phyloP scores from a whole-genome alignment of 2,329 filamentous ascomycete genomes.

The Fusarium nelsonii region DNA sequence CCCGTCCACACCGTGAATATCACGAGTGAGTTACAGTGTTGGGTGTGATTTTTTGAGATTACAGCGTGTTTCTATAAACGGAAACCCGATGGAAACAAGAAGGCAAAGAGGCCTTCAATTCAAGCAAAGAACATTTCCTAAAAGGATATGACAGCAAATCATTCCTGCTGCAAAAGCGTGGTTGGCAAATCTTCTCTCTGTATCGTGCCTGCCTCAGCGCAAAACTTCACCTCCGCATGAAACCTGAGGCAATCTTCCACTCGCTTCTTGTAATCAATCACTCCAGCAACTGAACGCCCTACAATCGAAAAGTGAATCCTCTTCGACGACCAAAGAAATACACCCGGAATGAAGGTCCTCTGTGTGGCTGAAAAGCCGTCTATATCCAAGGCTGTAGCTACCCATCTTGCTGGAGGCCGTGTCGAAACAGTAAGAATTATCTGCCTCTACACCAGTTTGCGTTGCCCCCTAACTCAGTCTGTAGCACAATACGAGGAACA shows the following conservation, averaged over 20 bases:
- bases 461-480: slow-evolving; percentile 38
- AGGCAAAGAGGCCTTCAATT: not conserved
- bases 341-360: slow-evolving; percentile 61
- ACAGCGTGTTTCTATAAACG: not conserved
- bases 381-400: slow-evolving; percentile 93
- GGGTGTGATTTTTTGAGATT: not conserved
- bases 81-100: not conserved
- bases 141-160: slow-evolving; percentile 28
- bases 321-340: not conserved
- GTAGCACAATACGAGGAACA: slow-evolving; percentile 76
- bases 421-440: slow-evolving; percentile 72
- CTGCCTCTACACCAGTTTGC: not conserved
- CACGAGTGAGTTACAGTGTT: slow-evolving; percentile 7
- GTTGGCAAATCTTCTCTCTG: slow-evolving; percentile 12
- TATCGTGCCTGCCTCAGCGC: slow-evolving; percentile 29
- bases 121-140: not conserved
- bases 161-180: slow-evolving; percentile 17
- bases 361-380: slow-evolving; percentile 81
- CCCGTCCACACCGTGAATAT: slow-evolving; percentile 19
- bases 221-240: slow-evolving; percentile 15
- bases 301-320: not conserved
- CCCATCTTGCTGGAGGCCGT: slow-evolving; percentile 84
- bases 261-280: slow-evolving; percentile 17
- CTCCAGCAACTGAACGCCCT: not conserved
- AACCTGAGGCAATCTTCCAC: slow-evolving; percentile 30